Percentiles rank a stretch among this genome's conserved stretches.
phyloP scores from a whole-genome alignment of 257 asterid species.

The Solanum etuberosum region DNA sequence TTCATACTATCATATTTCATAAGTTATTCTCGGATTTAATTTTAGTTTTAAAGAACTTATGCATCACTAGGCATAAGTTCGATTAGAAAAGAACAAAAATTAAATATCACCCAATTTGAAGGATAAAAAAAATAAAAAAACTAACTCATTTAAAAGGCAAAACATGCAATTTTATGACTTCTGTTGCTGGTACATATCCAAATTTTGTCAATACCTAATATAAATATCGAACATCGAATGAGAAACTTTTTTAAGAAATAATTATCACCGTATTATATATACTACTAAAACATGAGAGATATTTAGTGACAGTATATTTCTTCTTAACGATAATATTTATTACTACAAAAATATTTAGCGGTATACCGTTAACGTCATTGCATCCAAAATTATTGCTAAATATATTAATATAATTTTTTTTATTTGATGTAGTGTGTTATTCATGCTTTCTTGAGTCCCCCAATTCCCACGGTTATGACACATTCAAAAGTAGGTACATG shows the following conservation, averaged over 20 bases:
- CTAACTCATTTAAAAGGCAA: background rate
- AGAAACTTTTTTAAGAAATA: too few species aligned
- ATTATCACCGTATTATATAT: too few species aligned
- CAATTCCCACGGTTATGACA: background rate
- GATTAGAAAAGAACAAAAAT: background rate
- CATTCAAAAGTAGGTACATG: background rate
- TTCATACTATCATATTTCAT: background rate
- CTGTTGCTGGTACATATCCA: background rate
- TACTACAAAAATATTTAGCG: too few species aligned
- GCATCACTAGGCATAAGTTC: background rate
- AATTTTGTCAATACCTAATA: background rate
- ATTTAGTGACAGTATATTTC: too few species aligned
- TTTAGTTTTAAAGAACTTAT: background rate
- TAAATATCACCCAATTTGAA: background rate
- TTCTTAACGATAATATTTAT: too few species aligned
- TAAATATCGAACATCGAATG: background rate
- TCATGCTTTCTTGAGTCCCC: background rate
- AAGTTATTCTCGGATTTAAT: background rate
- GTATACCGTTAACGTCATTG: background rate
- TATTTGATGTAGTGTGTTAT: background rate
- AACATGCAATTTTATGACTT: background rate
- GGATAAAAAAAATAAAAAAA: background rate
- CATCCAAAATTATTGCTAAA: background rate
- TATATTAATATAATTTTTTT: background rate
- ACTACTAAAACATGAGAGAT: background rate